phyloP scores from a whole-genome alignment of 2,329 filamentous ascomycete species.

The Colletotrichum tanaceti region DNA sequence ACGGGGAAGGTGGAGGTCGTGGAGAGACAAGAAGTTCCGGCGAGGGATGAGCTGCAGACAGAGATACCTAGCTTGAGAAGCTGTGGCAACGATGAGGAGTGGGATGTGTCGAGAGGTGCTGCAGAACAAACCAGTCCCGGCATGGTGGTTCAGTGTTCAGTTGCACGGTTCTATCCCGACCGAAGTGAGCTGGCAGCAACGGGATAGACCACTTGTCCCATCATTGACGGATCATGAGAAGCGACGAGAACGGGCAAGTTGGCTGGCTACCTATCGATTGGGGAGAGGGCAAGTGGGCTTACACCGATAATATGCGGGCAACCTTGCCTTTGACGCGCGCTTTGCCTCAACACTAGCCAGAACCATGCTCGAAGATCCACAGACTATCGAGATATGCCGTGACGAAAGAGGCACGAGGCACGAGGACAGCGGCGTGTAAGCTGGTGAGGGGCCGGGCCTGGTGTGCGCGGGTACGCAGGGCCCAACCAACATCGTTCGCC shows the following conservation, averaged over 20 bases:
- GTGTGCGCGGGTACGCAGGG: slow-evolving; percentile 31
- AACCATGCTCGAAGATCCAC: slow-evolving; percentile 27
- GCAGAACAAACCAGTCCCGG: slow-evolving; percentile 7
- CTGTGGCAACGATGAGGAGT: slow-evolving; percentile 6
- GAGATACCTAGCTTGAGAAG: slow-evolving; percentile 14
- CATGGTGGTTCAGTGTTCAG: slow-evolving; percentile 10
- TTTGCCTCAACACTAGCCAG: slow-evolving; percentile 33
- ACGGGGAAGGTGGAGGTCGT: slow-evolving; percentile 22
- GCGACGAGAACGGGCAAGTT: slow-evolving; percentile 18
- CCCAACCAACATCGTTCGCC: slow-evolving; percentile 23
- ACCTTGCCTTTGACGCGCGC: slow-evolving; percentile 27
- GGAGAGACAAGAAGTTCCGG: slow-evolving; percentile 26
- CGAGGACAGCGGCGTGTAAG: slow-evolving; percentile 27
- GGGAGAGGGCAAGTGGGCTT: slow-evolving; percentile 13
- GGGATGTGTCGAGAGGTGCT: slow-evolving; percentile 27
- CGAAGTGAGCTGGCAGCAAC: not conserved
- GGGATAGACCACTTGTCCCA: not conserved
- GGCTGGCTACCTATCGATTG: not conserved
- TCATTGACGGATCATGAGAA: not conserved
- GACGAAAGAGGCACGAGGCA: slow-evolving; percentile 29
- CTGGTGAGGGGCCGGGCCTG: slow-evolving; percentile 19
- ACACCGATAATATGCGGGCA: slow-evolving; percentile 34
- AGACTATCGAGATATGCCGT: slow-evolving; percentile 28
- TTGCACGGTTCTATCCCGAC: not conserved
- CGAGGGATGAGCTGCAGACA: slow-evolving; percentile 30